Evolutionary conservation across 2,329 filamentous ascomycete genomes (phyloP), one percentile per base, ranked within the genome.

Genomic region (Clonostachys chloroleuca): DNA sequence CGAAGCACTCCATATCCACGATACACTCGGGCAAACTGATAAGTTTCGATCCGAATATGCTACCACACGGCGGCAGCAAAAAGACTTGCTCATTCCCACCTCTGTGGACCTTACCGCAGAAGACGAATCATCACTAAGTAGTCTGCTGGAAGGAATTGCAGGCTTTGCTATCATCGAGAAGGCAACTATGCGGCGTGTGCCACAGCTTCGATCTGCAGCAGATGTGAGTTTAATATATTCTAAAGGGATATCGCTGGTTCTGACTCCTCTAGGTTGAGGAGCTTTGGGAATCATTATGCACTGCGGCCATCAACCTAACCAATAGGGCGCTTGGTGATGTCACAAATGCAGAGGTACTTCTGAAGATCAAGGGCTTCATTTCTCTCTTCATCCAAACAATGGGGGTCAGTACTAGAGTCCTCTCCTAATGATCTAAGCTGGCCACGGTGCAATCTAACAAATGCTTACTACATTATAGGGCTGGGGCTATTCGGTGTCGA

Each of bases 261-360:
- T n/a, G 14, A 39, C 10, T 17, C 17, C 47, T 20, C 51, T 35
- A 92, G 87, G 84, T 96, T n/a, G 94, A 99, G 60, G 94, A 97
- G 66, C 73, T 99, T 3, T 99, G 94, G 94, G 92, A 97, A 59
- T 96, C 92, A 0, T 94, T 97, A 89, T 97, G 92, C 61, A 89
- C 92, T 59, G 84, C 86, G 41, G 86, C 89, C 1, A 90, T 97
- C 54, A 80, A 78, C 9, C 74, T 97, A 43, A 95, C 95, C 52
- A 84, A 86, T 1, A 89, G 86, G 55, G 86, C 89, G 1, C 72
- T 99, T 5, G 78, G 81, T 44, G 82, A 84, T 39, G 82, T 99
- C n/a, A 84, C 83, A 49, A 94, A 95, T 61, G 91, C 94, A 12
- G 92, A 97, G 61, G 81, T 87, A 30, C 73, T 99, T 35, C 74